Percentiles rank a stretch among this genome's conserved stretches.
phyloP scores from a whole-genome alignment of 257 asterid genomes.

The Anisodus acutangulus region DNA sequence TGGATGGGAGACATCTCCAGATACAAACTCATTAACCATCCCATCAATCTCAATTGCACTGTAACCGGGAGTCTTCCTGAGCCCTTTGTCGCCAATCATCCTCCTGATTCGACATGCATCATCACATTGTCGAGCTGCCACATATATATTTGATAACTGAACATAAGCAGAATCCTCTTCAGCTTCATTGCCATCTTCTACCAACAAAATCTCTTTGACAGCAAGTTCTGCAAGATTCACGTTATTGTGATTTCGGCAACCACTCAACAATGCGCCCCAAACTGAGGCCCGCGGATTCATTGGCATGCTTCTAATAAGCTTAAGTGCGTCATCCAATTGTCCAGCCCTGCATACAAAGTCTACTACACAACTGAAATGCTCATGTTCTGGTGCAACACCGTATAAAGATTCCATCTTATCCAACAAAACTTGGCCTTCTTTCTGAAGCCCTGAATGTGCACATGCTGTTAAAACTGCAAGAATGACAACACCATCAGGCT shows the following conservation, averaged over 20 bases:
- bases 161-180: conserved; percentile 51
- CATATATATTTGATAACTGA: conserved; percentile 48
- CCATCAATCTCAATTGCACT: conserved; percentile 53
- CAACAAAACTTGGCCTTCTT: conserved; percentile 44
- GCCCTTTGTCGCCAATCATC: conserved; percentile 49
- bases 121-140: conserved; percentile 42
- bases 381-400: conserved; percentile 47
- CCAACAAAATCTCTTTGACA: conserved; percentile 42
- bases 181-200: conserved; percentile 42
- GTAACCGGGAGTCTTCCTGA: conserved; percentile 47
- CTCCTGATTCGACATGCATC: conserved; percentile 46
- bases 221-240: conserved; percentile 50
- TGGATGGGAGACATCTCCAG: conserved; percentile 47
- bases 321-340: conserved; percentile 39
- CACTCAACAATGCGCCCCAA: conserved; percentile 54
- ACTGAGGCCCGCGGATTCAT: conserved; percentile 50
- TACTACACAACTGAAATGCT: conserved; percentile 51
- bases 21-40: conserved; percentile 43
- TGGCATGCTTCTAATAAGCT: conserved; percentile 48
- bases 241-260: conserved; percentile 44
- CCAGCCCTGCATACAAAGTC: conserved; percentile 49
- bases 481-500: conserved; percentile 44
- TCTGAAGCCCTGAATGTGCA: conserved; percentile 43
- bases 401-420: conserved; percentile 42
- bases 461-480: conserved; percentile 52